phyloP scores from a whole-genome alignment of 2,329 filamentous ascomycete species.

The Apiospora kogelbergensis region DNA sequence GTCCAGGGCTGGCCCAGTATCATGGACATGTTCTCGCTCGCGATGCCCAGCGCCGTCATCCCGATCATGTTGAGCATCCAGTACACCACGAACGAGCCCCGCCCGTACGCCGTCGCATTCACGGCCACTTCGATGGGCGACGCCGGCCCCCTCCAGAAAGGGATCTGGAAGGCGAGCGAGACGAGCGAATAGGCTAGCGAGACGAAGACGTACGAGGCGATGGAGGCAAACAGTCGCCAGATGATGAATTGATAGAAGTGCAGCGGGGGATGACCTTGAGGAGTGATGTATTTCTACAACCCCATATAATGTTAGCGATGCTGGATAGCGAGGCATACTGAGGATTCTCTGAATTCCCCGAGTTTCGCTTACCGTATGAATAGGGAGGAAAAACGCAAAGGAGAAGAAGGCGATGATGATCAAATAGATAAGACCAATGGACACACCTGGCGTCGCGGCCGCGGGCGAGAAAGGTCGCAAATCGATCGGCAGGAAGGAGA shows the following conservation, averaged over 20 bases:
- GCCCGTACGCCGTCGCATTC: constrained; percentile 54
- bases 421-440: constrained; percentile 64
- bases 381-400: constrained; percentile 63
- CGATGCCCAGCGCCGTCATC: constrained; percentile 62
- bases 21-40: constrained; percentile 66
- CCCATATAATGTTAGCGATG: not conserved
- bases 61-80: constrained; percentile 64
- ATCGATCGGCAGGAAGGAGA: constrained; percentile 41
- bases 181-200: constrained; percentile 65
- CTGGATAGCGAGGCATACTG: not conserved
- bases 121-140: constrained; percentile 30
- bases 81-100: constrained; percentile 60
- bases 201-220: constrained; percentile 59
- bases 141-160: constrained; percentile 51
- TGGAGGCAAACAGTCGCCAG: constrained; percentile 57
- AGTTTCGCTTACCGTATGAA: constrained; percentile 46
- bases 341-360: too few relatives aligned
- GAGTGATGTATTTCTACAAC: constrained; percentile 49
- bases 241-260: constrained; percentile 57
- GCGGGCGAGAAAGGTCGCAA: constrained; percentile 59
- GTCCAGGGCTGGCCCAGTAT: constrained; percentile 59
- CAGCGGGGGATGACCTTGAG: constrained; percentile 55
- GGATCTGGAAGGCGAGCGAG: constrained; percentile 61
- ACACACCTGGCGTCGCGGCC: constrained; percentile 55
- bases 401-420: constrained; percentile 69